A percentile compares a stretch with the other conserved stretches of the same genome.
phyloP scores from a whole-genome alignment of 2,329 filamentous ascomycete genomes.

The Alternaria incomplexa region DNA sequence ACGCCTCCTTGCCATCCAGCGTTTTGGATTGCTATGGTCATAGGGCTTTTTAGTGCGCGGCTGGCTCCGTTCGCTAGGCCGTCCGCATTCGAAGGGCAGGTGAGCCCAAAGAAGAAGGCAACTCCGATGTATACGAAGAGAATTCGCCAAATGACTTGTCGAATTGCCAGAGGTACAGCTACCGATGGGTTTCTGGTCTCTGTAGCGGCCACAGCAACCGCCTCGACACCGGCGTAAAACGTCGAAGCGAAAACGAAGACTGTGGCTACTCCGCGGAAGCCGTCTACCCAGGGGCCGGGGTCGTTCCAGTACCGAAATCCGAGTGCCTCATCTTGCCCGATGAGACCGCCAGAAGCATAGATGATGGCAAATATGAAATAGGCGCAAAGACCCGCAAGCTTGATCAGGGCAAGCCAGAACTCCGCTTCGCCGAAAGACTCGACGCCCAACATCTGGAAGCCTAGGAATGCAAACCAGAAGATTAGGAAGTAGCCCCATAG shows the following conservation, averaged over 20 bases:
- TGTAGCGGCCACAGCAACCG: conserved; percentile 45
- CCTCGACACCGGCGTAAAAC: conserved; percentile 49
- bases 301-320: conserved; percentile 49
- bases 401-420: conserved; percentile 52
- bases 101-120: conserved; percentile 62
- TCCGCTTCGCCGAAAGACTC: conserved; percentile 52
- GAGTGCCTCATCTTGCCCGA: conserved; percentile 39
- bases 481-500: conserved; percentile 52
- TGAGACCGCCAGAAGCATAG: conserved; percentile 42
- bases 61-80: conserved; percentile 67
- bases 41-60: conserved; percentile 67
- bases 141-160: conserved; percentile 53
- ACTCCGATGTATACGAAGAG: conserved; percentile 53
- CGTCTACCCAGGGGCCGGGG: conserved; percentile 49
- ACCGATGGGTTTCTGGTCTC: conserved; percentile 52
- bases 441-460: conserved; percentile 50
- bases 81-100: conserved; percentile 70
- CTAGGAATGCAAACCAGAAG: conserved; percentile 49
- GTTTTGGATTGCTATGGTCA: conserved; percentile 62
- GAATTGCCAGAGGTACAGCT: conserved; percentile 56
- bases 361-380: conserved; percentile 52
- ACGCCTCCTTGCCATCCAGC: conserved; percentile 76
- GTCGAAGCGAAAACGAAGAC: conserved; percentile 53
- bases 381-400: conserved; percentile 46
- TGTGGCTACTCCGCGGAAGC: conserved; percentile 50